Evolutionary conservation across 2,329 filamentous ascomycete species (phyloP), one percentile per base, ranked within the genome.

Genomic region (Grosmannia serpens): DNA sequence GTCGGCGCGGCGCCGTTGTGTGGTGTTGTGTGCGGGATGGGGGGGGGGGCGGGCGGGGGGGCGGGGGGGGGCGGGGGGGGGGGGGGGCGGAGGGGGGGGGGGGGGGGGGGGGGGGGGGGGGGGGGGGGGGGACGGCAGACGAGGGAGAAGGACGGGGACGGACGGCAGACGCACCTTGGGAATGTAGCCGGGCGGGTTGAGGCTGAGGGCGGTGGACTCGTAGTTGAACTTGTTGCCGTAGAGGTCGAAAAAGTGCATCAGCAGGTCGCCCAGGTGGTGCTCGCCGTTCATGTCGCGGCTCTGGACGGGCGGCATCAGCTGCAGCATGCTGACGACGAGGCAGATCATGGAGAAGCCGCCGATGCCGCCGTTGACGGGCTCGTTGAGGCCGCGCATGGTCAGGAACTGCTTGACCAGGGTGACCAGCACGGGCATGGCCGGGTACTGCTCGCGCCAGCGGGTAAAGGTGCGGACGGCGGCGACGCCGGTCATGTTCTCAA

Each of bases 341-440:
- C 94, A 99, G 58, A 92, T 96, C 63, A 95, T 87, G 1, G 91
- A 89, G 69, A 96, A 97, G 3, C 94, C 94, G 57, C 94, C 94
- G 56, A 99, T 84, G 3, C 94, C 94, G 58, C 94, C 94, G 61
- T 85, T 89, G 47, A 89, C 87, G 4, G 95, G 91, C 70, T 99
- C 94, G 65, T 96, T 96, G 56, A 96, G 77, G 1, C 86, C 89
- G 61, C 91, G 84, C 83, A 99, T 95, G 44, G 88, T 78, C 29
- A 99, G 76, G 60, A 95, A 91, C 64, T 99, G 94, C 74, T 99
- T 99, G 72, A 99, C 81, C 29, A 97, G 70, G 0, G 90, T 86
- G 44, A 96, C 89, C 27, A 99, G 75, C 47, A 89, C 82, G 0
- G 90, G 88, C 89, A 97, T 91, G 10, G 85, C 84, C 1, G 92